Evolutionary conservation across 2,329 filamentous ascomycete genomes (phyloP), one percentile per base, ranked within the genome.

Genomic region (Fusarium avenaceum): DNA sequence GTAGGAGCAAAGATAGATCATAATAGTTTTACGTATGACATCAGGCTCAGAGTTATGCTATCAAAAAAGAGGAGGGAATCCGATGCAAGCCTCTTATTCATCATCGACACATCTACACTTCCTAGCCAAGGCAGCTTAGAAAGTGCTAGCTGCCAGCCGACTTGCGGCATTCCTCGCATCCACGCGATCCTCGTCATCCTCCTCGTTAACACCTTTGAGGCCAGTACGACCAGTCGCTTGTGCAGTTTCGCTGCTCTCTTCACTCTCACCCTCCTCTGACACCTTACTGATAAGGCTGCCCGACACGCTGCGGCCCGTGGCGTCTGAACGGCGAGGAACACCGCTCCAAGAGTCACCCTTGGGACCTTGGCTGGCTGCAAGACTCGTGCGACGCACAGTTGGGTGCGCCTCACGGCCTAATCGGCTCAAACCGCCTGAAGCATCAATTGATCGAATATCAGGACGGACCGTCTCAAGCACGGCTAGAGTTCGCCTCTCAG

Each of bases 301-400:
- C 57, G 91, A 93, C 69, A 94, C 85, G 76, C 90, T 94, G 72
- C 94, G 87, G 75, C 87, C 91, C 57, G 93, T 80, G n/a, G 89
- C 90, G 72, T 97, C 93, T 30, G 90, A 89, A 56, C 92, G 87
- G 65, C 96, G 87, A 35, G 94, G 93, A 28, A 97, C 94, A 59
- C 96, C 96, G 74, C 93, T 97, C 96, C 96, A 99, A 17, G 96
- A 91, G 79, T 99, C 96, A n/a, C 96, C 96, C 82, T 97, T 97
- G 49, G 96, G 95, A 0, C 96, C 96, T 80, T 99, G 96, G 74
- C 92, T 96, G 46, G 92, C 92, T 17, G 92, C 92, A 70, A 97
- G 81, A 78, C 89, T 95, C 26, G 90, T 81, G 64, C 95, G 89
- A 55, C 96, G 88, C 62, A 83, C 79, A 7, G 89, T 82, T 4